A percentile compares a stretch with the other conserved stretches of the same genome.
Conservation (phyloP, 352 stramenopile genomes). For the Globisporangium parvum region DNA sequence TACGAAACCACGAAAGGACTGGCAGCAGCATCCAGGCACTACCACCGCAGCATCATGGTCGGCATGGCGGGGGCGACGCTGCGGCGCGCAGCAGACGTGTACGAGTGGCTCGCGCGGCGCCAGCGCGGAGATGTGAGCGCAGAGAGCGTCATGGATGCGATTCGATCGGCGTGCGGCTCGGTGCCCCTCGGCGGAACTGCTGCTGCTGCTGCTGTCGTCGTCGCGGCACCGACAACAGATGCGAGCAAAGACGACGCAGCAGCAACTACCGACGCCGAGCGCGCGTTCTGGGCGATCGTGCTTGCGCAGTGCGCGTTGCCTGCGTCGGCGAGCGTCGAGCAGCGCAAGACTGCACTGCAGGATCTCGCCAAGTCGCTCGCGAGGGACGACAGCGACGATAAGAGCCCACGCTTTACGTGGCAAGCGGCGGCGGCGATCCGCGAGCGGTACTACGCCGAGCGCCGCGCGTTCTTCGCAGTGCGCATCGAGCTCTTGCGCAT, state of each 20-base stretch:
- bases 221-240: conserved; percentile 1
- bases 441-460: conserved; percentile 28
- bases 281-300: conserved; percentile 24
- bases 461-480: conserved; percentile 43
- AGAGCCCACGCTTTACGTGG: conserved; percentile 9
- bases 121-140: conserved; percentile 23
- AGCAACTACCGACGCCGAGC: conserved; percentile 6
- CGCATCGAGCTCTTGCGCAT: conserved; percentile 49
- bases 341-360: conserved; percentile 24
- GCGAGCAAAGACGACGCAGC: neutral
- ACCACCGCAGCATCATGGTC: conserved; percentile 6
- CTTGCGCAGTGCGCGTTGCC: conserved; percentile 26
- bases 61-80: conserved; percentile 10
- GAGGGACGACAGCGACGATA: conserved; percentile 1
- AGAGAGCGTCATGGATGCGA: conserved; percentile 24
- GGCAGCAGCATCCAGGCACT: neutral
- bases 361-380: conserved; percentile 8
- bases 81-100: conserved; percentile 15
- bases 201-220: conserved; percentile 6
- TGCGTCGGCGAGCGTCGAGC: conserved; percentile 13
- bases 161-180: conserved; percentile 40
- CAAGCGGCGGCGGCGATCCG: conserved; percentile 22
- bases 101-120: conserved; percentile 36
- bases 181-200: conserved; percentile 41
- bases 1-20: neutral